Evolutionary conservation across 2,329 filamentous ascomycete genomes (phyloP).

Genomic region (Fusarium decemcellulare): DNA sequence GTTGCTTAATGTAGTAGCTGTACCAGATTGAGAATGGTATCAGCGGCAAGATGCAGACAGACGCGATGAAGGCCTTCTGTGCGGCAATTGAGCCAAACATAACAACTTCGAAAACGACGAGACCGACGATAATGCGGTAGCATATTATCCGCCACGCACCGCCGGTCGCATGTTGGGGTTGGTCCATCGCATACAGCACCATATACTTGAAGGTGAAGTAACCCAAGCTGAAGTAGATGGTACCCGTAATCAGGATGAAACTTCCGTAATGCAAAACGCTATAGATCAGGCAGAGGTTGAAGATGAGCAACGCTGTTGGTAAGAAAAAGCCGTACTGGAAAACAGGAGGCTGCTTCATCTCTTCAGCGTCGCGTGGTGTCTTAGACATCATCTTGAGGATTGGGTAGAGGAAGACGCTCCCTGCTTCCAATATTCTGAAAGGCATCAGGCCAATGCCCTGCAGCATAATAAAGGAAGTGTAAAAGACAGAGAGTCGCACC

Average conservation of each 20-base stretch:
- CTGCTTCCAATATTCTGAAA: conserved; percentile 91
- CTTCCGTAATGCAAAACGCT: conserved; percentile 86
- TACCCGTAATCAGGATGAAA: conserved; percentile 84
- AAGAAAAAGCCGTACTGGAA: conserved; percentile 98
- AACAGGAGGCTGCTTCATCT: conserved; percentile 83
- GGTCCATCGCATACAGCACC: conserved; percentile 97
- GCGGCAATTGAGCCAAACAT: conserved; percentile 90
- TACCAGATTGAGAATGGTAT: conserved; percentile 90
- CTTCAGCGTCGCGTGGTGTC: conserved; percentile 90
- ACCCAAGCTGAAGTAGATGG: conserved; percentile 86
- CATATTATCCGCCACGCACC: conserved; percentile 98
- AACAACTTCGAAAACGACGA: conserved; percentile 90
- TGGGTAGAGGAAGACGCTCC: conserved; percentile 86
- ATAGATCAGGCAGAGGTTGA: conserved; percentile 97
- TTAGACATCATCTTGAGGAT: conserved; percentile 83
- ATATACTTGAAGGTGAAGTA: conserved; percentile 98
- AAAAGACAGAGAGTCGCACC: conserved; percentile 83
- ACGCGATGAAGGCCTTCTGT: conserved; percentile 79
- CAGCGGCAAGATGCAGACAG: conserved; percentile 81
- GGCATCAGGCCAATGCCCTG: conserved; percentile 96
- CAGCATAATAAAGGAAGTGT: conserved; percentile 93
- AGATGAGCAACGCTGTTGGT: conserved; percentile 90
- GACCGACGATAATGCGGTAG: conserved; percentile 87
- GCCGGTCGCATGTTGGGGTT: conserved; percentile 93
- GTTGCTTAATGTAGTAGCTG: conserved; percentile 82